These are phyloP conservation scores for Trametes sp. DNA, from an alignment of 1,284 basidiomycete species.

Conservation along the genomic window DNA sequence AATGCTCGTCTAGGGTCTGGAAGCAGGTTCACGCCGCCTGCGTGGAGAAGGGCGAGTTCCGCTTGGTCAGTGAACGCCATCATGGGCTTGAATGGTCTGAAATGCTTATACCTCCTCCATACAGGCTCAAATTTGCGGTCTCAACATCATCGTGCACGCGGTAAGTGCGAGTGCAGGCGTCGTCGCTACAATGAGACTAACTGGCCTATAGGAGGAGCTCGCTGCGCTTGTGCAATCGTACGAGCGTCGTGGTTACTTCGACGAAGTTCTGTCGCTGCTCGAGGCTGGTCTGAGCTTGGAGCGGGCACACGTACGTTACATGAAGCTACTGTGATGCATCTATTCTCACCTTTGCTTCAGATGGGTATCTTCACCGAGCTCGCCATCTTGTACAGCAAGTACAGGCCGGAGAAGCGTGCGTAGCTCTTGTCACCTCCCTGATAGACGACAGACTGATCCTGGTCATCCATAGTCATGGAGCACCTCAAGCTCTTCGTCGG, in stretches of 20 bases:
- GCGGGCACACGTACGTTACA: slow-evolving; percentile 81
- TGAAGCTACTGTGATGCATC: not conserved
- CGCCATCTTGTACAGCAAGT: slow-evolving; percentile 96
- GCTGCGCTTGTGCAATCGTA: slow-evolving; percentile 85
- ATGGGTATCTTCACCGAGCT: slow-evolving; percentile 96
- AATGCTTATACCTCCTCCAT: slow-evolving; percentile 6
- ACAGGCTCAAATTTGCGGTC: slow-evolving; percentile 96
- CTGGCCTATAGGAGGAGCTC: slow-evolving; percentile 79
- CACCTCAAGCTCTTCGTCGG: slow-evolving; percentile 98
- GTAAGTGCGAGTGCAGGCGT: too few species aligned
- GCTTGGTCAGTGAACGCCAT: slow-evolving; percentile 59
- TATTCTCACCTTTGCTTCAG: slow-evolving; percentile 40
- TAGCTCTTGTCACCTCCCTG: slow-evolving; percentile 13
- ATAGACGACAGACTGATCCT: not conserved
- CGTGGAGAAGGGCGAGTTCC: slow-evolving; percentile 97
- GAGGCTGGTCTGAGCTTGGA: slow-evolving; percentile 97
- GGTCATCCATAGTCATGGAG: slow-evolving; percentile 82
- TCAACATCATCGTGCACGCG: slow-evolving; percentile 94
- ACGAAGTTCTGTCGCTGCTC: slow-evolving; percentile 90
- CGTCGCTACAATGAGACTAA: not conserved
- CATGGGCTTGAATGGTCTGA: slow-evolving; percentile 6
- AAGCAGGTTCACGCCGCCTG: slow-evolving; percentile 99
- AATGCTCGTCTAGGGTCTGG: slow-evolving; percentile 79
- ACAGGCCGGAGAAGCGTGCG: slow-evolving; percentile 91
- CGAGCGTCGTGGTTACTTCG: slow-evolving; percentile 93